phyloP scores from a whole-genome alignment of 2,329 filamentous ascomycete genomes.

The Colletotrichum agaves region DNA sequence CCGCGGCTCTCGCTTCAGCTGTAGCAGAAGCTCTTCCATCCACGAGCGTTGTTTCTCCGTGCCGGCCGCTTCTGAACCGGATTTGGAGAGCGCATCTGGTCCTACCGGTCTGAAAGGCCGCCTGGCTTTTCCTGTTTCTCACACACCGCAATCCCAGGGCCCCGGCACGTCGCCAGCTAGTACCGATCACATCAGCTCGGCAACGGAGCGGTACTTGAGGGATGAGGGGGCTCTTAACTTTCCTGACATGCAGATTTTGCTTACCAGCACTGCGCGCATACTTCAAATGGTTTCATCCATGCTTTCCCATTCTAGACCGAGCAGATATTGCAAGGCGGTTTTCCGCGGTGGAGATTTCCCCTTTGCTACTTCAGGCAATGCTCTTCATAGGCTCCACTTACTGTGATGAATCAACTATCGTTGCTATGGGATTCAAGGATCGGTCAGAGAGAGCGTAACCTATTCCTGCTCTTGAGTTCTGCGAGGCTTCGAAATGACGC shows the following conservation, averaged over 20 bases:
- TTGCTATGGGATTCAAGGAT: constrained; percentile 57
- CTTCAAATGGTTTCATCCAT: constrained; percentile 67
- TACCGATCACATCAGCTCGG: constrained; percentile 36
- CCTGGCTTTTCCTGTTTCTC: constrained; percentile 36
- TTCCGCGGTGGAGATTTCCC: constrained; percentile 55
- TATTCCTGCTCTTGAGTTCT: constrained; percentile 62
- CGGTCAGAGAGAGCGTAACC: constrained; percentile 60
- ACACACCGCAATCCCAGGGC: constrained; percentile 29
- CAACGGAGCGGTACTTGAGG: constrained; percentile 38
- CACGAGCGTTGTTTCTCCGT: constrained; percentile 32
- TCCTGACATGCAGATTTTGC: constrained; percentile 37
- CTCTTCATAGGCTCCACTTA: constrained; percentile 65
- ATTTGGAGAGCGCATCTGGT: constrained; percentile 2
- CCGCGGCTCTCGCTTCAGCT: constrained; percentile 14
- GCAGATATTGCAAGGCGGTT: constrained; percentile 53
- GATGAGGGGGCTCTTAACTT: constrained; percentile 40
- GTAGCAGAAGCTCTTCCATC: constrained; percentile 25
- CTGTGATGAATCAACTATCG: constrained; percentile 58
- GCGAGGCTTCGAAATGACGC: not conserved
- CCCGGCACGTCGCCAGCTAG: constrained; percentile 24
- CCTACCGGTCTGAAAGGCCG: constrained; percentile 29
- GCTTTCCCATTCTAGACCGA: constrained; percentile 64
- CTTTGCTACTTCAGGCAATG: constrained; percentile 62
- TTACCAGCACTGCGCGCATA: constrained; percentile 56
- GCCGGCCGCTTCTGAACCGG: constrained; percentile 14